phyloP scores from a whole-genome alignment of 1,139 yeast genomes.

The Geotrichum bryndzae region DNA sequence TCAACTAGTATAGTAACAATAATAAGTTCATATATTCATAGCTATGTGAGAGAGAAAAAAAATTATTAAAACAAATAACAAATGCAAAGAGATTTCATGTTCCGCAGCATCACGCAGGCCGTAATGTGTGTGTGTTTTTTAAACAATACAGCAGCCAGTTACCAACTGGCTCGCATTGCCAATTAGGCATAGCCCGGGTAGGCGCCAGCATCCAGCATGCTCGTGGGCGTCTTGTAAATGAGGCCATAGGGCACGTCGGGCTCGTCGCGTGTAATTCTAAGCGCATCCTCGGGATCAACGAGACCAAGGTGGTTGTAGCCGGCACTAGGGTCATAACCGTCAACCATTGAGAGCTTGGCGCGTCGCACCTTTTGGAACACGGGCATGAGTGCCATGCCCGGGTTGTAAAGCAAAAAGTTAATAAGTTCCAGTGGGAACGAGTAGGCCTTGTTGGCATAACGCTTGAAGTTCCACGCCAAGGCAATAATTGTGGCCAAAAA shows the following conservation, averaged over 20 bases:
- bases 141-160: no score
- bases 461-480: slow-evolving; percentile 12
- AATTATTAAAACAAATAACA: not conserved
- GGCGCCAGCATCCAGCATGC: slow-evolving; percentile 9
- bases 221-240: slow-evolving; percentile 9
- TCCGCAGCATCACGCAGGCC: not conserved
- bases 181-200: not conserved
- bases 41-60: not conserved
- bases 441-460: slow-evolving; percentile 14
- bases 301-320: slow-evolving; percentile 19
- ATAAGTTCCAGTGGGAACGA: slow-evolving; percentile 13
- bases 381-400: slow-evolving; percentile 15
- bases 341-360: slow-evolving; percentile 17
- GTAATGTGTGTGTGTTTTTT: not conserved
- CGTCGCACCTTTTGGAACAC: slow-evolving; percentile 15
- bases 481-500: not conserved
- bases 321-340: slow-evolving; percentile 17
- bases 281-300: slow-evolving; percentile 17
- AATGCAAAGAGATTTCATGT: not conserved
- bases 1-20: no score
- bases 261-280: slow-evolving; percentile 12
- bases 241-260: slow-evolving; percentile 19
- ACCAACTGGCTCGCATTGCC: not conserved
- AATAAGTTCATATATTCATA: no score
- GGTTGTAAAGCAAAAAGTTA: slow-evolving; percentile 16